These are phyloP conservation scores for Plantago coronopus DNA, from an alignment of 305 asterid genomes.

Conservation along the genomic window DNA sequence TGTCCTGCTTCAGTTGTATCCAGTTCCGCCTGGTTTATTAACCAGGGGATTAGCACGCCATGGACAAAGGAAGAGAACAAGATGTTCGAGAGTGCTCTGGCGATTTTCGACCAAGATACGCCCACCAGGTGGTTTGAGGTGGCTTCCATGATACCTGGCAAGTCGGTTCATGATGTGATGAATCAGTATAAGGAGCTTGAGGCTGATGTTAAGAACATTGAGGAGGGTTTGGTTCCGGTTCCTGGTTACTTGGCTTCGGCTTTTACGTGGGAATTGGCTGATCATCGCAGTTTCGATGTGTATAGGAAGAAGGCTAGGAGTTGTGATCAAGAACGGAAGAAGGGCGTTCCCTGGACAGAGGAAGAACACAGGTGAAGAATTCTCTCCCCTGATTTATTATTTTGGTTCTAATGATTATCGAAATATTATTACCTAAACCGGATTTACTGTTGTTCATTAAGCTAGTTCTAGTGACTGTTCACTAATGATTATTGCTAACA, in stretches of 20 bases:
- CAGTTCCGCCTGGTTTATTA: slow-evolving; percentile 34
- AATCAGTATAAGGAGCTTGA: slow-evolving; percentile 47
- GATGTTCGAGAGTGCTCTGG: slow-evolving; percentile 61
- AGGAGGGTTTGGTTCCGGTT: slow-evolving; percentile 52
- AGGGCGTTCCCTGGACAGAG: slow-evolving; percentile 74
- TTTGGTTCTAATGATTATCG: not conserved
- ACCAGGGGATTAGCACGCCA: slow-evolving; percentile 25
- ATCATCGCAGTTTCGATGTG: slow-evolving; percentile 31
- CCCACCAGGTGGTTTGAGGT: slow-evolving; percentile 54
- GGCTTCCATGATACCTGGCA: slow-evolving; percentile 57
- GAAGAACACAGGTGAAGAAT: slow-evolving; percentile 57
- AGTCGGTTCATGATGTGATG: slow-evolving; percentile 49
- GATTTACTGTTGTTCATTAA: too few species aligned
- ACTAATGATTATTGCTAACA: too few species aligned
- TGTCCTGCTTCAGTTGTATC: slow-evolving; percentile 32
- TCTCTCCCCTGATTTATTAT: not conserved
- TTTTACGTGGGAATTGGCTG: slow-evolving; percentile 35
- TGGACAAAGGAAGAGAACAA: slow-evolving; percentile 73
- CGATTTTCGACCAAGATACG: slow-evolving; percentile 45
- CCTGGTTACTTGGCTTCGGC: slow-evolving; percentile 51
- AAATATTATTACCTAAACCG: too few species aligned
- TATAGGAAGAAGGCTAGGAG: slow-evolving; percentile 41
- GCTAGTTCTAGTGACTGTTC: too few species aligned
- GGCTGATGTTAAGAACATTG: slow-evolving; percentile 51
- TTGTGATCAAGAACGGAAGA: slow-evolving; percentile 51